Evolutionary conservation across 768 basidiomycete species (phyloP).

Genomic region (Tricholoma flavovirens): DNA sequence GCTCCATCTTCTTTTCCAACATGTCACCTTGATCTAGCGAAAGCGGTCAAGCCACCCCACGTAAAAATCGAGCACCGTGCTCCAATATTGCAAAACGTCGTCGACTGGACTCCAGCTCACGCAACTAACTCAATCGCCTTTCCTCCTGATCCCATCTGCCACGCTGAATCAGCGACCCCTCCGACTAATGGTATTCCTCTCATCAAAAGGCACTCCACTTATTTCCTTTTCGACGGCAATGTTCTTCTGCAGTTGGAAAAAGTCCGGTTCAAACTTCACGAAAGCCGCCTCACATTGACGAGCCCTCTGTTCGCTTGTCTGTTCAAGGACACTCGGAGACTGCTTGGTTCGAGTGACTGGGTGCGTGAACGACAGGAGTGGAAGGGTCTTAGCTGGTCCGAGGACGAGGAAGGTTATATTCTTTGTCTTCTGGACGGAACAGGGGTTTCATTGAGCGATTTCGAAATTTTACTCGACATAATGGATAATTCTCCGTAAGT

Average conservation of each 20-base stretch:
- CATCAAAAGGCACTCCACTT: not conserved
- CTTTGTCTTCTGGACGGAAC: constrained; percentile 11
- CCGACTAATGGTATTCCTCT: not conserved
- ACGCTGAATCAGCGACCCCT: not conserved
- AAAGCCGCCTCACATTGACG: constrained; percentile 24
- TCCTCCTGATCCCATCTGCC: not conserved
- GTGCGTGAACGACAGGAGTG: constrained; percentile 1
- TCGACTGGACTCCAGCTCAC: not conserved
- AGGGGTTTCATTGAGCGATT: constrained; percentile 25
- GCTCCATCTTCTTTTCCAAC: not conserved
- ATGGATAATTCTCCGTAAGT: constrained; percentile 30
- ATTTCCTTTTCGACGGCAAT: constrained; percentile 22
- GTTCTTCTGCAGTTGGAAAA: constrained; percentile 27
- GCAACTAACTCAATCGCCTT: not conserved
- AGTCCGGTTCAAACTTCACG: constrained; percentile 32
- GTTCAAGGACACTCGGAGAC: constrained; percentile 3
- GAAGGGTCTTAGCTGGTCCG: constrained; percentile 4
- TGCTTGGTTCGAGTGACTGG: not conserved
- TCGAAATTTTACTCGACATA: constrained; percentile 25
- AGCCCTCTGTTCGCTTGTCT: constrained; percentile 27
- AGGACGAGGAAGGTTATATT: not conserved
- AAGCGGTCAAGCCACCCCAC: not conserved
- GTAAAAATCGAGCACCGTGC: not conserved
- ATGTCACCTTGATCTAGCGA: not conserved
- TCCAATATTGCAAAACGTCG: not conserved